phyloP scores from a whole-genome alignment of 2,329 filamentous ascomycete genomes.

The Lachnellula arida region DNA sequence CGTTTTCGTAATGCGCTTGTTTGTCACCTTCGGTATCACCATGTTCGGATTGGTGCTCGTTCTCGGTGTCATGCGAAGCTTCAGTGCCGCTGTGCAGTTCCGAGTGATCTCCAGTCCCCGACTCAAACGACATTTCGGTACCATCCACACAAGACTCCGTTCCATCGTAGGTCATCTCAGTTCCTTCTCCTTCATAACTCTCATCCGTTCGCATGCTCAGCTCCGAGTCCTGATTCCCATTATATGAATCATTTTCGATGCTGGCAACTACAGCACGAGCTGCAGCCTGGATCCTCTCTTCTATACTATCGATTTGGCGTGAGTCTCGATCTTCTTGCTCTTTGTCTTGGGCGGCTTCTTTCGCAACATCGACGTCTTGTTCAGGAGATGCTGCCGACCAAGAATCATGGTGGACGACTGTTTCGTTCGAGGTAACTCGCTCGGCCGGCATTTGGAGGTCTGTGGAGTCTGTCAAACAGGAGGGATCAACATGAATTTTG shows the following conservation, averaged over 20 bases:
- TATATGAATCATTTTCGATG: conserved; percentile 38
- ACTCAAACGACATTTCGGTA: conserved; percentile 17
- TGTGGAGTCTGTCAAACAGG: conserved; percentile 22
- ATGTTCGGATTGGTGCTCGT: conserved; percentile 2
- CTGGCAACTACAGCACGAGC: conserved; percentile 47
- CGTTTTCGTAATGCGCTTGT: neutral
- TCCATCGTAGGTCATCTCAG: conserved; percentile 27
- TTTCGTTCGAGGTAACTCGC: conserved; percentile 20
- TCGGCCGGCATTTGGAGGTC: conserved; percentile 20
- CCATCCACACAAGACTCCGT: conserved; percentile 21
- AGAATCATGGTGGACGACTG: conserved; percentile 22
- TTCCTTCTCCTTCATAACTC: conserved; percentile 24
- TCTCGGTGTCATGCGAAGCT: neutral
- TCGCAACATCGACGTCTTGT: conserved; percentile 4
- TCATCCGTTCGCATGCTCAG: conserved; percentile 32
- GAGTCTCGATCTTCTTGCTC: conserved; percentile 21
- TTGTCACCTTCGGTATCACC: neutral
- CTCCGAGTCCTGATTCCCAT: conserved; percentile 29
- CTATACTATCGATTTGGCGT: conserved; percentile 34
- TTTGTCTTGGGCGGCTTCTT: conserved; percentile 9
- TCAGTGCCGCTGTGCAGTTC: neutral
- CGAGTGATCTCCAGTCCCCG: neutral
- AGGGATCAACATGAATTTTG: conserved; percentile 29
- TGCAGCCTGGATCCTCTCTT: conserved; percentile 50
- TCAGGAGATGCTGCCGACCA: neutral